Conservation (phyloP, 2,329 filamentous ascomycete genomes). For the Aureobasidium melanogenum region DNA sequence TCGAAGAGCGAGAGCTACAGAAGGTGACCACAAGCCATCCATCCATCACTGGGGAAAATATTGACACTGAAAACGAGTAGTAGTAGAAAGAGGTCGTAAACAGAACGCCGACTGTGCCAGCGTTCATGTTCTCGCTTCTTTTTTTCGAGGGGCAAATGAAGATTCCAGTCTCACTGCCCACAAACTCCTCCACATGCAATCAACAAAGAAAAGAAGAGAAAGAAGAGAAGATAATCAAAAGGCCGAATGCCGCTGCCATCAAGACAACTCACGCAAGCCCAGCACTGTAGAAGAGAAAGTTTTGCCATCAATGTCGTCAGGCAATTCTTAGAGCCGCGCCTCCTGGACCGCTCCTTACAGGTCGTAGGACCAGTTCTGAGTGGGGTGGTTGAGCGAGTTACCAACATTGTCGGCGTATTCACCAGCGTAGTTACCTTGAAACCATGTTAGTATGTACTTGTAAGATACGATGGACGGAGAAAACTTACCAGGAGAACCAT, state of each 20-base stretch:
- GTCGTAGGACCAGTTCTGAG: constrained; percentile 11
- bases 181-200: constrained; percentile 7
- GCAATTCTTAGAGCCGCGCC: neutral
- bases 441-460: constrained; percentile 20
- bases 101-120: neutral
- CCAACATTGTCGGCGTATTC: constrained; percentile 47
- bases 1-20: constrained; percentile 4
- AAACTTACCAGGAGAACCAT: constrained; percentile 59
- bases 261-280: constrained; percentile 3
- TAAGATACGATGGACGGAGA: constrained; percentile 10
- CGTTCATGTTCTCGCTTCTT: neutral
- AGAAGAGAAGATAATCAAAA: neutral
- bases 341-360: neutral
- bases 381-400: constrained; percentile 22
- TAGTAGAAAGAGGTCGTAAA: constrained; percentile 4
- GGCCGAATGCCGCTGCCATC: neutral
- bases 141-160: neutral
- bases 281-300: constrained; percentile 3
- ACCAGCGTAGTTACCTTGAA: constrained; percentile 45
- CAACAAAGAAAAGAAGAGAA: neutral
- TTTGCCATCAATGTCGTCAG: constrained; percentile 9
- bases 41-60: constrained; percentile 5
- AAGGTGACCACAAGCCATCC: constrained; percentile 1
- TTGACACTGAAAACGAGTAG: constrained; percentile 7
- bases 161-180: constrained; percentile 10